Base-by-base conservation (phyloP, 306 rosid species). In the Echinosophora koreensis region DNA sequence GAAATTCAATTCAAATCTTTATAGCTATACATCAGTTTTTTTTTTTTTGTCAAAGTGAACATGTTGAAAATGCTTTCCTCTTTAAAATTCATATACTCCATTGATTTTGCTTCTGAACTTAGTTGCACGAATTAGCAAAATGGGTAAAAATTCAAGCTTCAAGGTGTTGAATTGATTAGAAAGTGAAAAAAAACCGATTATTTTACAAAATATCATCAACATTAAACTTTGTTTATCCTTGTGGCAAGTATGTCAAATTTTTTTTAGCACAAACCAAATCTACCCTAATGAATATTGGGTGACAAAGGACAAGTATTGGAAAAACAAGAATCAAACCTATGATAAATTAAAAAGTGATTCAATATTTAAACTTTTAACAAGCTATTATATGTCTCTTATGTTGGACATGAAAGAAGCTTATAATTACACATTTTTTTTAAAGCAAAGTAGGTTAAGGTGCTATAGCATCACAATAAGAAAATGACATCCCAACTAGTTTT, bases 61-160 rank as follows among this genome's bases (percentile, higher is more conserved):
- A 46, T 14, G 30, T 49, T 14, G 6, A 1, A 49, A 50, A 47
- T 30, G 8, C 9, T 30, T 69, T 8, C 5, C n/a, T 69, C 46
- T 69, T 17, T 28, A 28, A 39, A 49, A n/a, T 49, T 68, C 74
- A 32, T 32, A 16, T 30, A n/a, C 2, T 47, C 73, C 73, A 27
- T 22, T 46, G 38, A 14, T 30, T 27, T 46, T 27, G 58, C 46
- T 13, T 38, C 18, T 50, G 22, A 50, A 5, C 0, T 50, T 50
- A 50, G 56, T 4, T 52, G 58, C 58, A 16, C 9, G 13, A 16
- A 15, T 12, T 14, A 63, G 49, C n/a, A 9, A 63, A 38, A 63
- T 37, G 30, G 13, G 18, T 6, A 17, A 7, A 12, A 54, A 7
- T 54, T 54, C 12, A 7, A 17, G 0, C 30, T 17, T 54, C 12